Evolutionary conservation across 176 grass and related monocot genomes (phyloP), one percentile per base, ranked within the genome.

Genomic region (Aegilops longissima): DNA sequence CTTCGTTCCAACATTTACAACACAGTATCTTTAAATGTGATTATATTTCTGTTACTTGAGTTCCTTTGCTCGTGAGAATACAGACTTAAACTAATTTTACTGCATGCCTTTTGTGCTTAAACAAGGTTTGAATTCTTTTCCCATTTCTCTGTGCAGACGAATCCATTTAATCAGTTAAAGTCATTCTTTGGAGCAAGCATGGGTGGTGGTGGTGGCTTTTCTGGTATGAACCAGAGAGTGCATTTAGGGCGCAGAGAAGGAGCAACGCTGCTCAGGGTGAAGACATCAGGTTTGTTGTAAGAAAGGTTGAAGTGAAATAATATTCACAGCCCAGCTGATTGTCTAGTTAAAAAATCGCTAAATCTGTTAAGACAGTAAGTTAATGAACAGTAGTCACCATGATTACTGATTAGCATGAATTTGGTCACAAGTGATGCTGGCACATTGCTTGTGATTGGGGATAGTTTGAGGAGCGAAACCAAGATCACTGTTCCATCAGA

Each of bases 151-250:
- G 73, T 78, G 78, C 88, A 98, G 96, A 91, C 90, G 36, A 98
- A 98, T 94, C 96, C 96, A 68, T 98, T 98, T 40, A 92, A 98
- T 91, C 89, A 95, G 47, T 98, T 98, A 30, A 90, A 98, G 76
- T 92, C 92, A 83, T 98, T 98, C 83, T 98, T 98, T 80, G 96
- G 96, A 81, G 85, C 92, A 79, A 98, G 88, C 90, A 98, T 98
- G 96, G 92, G 93, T 64, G 69, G 35, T 42, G 69, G 61, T 73
- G 36, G 70, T 24, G 88, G 87, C 8, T 98, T 98, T 90, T 88
- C 93, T 82, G 90, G 92, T 39, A 92, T 98, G 93, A 92, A 95
- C 75, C 96, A 92, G 84, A 92, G 84, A 38, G 36, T 58, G 25
- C 91, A 61, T 95, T 94, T 82, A 91, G 93, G 91, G 94, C 92